A percentile compares a stretch with the other conserved stretches of the same genome.
phyloP scores from a whole-genome alignment of 768 basidiomycete species.

The Erythrobasidium yunnanense region DNA sequence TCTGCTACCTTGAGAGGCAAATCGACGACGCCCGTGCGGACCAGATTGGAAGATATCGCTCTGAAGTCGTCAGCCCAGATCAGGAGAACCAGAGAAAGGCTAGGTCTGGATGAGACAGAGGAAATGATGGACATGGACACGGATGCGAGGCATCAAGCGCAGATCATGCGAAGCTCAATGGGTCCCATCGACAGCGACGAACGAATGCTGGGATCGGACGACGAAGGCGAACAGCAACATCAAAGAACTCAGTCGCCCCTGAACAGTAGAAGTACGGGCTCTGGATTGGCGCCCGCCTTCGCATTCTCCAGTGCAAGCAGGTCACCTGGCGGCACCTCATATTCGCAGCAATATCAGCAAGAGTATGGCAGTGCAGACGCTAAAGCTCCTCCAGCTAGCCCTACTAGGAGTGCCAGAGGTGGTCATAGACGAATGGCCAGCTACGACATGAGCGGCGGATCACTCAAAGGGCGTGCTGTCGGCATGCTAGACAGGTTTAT shows the following conservation, averaged over 20 bases:
- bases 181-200: neutral
- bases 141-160: conserved; percentile 9
- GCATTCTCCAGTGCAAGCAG: no score
- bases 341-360: no score
- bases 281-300: no score
- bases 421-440: neutral
- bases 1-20: no score
- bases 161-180: neutral
- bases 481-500: conserved; percentile 23
- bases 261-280: no score
- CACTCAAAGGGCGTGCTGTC: neutral
- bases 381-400: no score
- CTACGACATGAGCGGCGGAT: conserved; percentile 3
- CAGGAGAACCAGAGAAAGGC: neutral
- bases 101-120: conserved; percentile 16
- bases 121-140: conserved; percentile 26
- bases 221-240: neutral
- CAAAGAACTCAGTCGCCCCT: no score
- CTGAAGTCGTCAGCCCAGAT: conserved; percentile 23
- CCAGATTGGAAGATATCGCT: conserved; percentile 22
- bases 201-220: neutral
- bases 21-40: conserved; percentile 21
- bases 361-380: no score
- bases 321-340: no score
- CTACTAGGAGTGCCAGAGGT: no score